A percentile compares a stretch with the other conserved stretches of the same genome.
Conservation (phyloP, 768 basidiomycete species). For the Trametes cingulata region DNA sequence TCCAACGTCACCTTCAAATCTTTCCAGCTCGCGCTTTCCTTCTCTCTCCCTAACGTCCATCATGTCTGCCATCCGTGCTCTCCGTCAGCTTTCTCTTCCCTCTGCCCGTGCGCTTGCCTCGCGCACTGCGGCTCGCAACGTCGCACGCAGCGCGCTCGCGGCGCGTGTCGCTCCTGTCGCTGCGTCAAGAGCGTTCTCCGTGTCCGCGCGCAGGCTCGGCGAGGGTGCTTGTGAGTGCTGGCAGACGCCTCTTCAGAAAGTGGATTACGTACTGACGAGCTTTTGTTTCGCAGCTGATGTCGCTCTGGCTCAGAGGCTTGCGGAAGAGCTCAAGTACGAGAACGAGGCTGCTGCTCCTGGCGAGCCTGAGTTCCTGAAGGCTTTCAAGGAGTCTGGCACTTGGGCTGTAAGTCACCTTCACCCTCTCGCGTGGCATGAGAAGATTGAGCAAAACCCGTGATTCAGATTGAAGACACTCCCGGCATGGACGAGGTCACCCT, state of each 20-base stretch:
- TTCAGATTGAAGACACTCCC: constrained; percentile 64
- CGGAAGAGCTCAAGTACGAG: constrained; percentile 87
- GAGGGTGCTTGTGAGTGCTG: constrained; percentile 44
- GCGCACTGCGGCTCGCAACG: constrained; percentile 25
- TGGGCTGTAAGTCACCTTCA: constrained; percentile 68
- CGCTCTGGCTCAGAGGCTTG: constrained; percentile 69
- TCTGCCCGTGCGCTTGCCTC: constrained; percentile 41
- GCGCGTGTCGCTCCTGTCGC: constrained; percentile 26
- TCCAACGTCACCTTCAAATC: constrained; percentile 6
- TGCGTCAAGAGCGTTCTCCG: constrained; percentile 43
- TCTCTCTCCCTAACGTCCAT: constrained; percentile 13
- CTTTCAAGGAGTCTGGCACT: constrained; percentile 69
- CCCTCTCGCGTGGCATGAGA: not conserved
- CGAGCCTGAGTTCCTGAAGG: constrained; percentile 75
- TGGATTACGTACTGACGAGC: not conserved
- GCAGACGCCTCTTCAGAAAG: not conserved
- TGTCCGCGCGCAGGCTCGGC: constrained; percentile 39
- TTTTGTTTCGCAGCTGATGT: constrained; percentile 57
- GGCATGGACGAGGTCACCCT: constrained; percentile 84
- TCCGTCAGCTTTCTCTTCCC: constrained; percentile 54
- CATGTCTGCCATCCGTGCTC: constrained; percentile 66
- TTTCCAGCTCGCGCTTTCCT: not conserved
- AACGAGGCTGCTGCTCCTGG: constrained; percentile 50
- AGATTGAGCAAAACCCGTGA: no score
- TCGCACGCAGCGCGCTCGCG: constrained; percentile 26